Evolutionary conservation across 1,139 yeast genomes (phyloP).

Genomic region (Hyphopichia fennica): DNA sequence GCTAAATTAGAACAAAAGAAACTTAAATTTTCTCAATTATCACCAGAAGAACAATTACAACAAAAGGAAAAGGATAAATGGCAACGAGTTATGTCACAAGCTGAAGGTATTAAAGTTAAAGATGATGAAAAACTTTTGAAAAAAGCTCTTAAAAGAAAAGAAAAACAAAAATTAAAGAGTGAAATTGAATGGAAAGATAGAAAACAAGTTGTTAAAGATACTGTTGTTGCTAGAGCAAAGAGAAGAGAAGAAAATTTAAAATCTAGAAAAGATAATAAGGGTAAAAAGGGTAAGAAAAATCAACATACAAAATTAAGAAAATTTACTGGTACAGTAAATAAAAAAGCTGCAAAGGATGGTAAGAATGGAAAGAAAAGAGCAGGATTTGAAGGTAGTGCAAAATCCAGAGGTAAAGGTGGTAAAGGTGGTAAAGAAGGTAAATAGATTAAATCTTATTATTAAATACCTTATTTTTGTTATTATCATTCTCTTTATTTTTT

Average conservation of each 20-base stretch:
- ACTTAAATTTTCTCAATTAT: slow-evolving; percentile 57
- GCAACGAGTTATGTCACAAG: slow-evolving; percentile 80
- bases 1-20: slow-evolving; percentile 73
- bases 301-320: slow-evolving; percentile 64
- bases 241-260: slow-evolving; percentile 89
- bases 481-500: too few species aligned
- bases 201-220: slow-evolving; percentile 72
- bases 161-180: slow-evolving; percentile 74
- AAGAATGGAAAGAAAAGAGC: slow-evolving; percentile 47
- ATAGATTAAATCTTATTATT: not conserved
- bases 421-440: slow-evolving; percentile 15
- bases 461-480: not conserved
- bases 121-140: slow-evolving; percentile 88
- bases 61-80: slow-evolving; percentile 76
- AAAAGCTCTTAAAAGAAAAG: slow-evolving; percentile 83
- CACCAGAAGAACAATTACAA: slow-evolving; percentile 62
- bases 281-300: slow-evolving; percentile 61
- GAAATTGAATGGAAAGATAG: slow-evolving; percentile 88
- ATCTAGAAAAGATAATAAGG: slow-evolving; percentile 78
- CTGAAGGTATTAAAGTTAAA: slow-evolving; percentile 84
- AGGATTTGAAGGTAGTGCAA: slow-evolving; percentile 58
- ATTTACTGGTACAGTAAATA: slow-evolving; percentile 57
- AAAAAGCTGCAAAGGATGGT: slow-evolving; percentile 17
- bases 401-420: slow-evolving; percentile 24
- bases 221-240: slow-evolving; percentile 71